phyloP scores from a whole-genome alignment of 83 land plant genomes.

The Diphasiastrum complanatum region DNA sequence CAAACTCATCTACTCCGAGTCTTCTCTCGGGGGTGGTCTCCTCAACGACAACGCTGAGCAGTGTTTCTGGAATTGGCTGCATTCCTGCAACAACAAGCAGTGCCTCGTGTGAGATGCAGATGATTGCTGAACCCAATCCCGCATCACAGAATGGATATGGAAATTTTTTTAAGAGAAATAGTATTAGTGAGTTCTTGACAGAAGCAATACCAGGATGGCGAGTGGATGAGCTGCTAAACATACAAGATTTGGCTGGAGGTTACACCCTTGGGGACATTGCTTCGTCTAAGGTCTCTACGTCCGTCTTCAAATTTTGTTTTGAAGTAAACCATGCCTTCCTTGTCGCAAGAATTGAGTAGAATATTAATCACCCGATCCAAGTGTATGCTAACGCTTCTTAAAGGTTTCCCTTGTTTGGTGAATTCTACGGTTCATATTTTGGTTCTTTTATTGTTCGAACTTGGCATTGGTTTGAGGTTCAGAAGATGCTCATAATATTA shows the following conservation, averaged over 20 bases:
- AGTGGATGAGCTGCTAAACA: constrained; percentile 27
- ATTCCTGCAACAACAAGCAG: not conserved
- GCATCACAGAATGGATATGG: constrained; percentile 1
- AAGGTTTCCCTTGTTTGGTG: no score
- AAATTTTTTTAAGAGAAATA: constrained; percentile 7
- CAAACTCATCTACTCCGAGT: no score
- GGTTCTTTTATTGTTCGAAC: not conserved
- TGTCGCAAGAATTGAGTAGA: not conserved
- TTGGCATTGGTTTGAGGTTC: not conserved
- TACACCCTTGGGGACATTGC: constrained; percentile 19
- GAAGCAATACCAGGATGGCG: constrained; percentile 27
- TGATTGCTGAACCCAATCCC: not conserved
- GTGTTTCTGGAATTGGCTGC: not conserved
- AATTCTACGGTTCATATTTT: not conserved
- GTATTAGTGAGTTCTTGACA: constrained; percentile 22
- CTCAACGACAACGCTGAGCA: not conserved
- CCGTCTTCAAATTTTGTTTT: not conserved
- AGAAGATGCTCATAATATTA: no score
- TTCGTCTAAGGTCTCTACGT: constrained; percentile 22
- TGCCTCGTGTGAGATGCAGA: not conserved
- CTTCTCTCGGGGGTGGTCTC: not conserved
- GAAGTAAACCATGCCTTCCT: not conserved
- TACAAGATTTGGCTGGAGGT: constrained; percentile 23
- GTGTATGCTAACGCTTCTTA: no score
- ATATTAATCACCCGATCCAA: not conserved